These are phyloP conservation scores for Acanthamoeba royreba DNA, from an alignment of 208 protist species.

Conservation along the genomic window DNA sequence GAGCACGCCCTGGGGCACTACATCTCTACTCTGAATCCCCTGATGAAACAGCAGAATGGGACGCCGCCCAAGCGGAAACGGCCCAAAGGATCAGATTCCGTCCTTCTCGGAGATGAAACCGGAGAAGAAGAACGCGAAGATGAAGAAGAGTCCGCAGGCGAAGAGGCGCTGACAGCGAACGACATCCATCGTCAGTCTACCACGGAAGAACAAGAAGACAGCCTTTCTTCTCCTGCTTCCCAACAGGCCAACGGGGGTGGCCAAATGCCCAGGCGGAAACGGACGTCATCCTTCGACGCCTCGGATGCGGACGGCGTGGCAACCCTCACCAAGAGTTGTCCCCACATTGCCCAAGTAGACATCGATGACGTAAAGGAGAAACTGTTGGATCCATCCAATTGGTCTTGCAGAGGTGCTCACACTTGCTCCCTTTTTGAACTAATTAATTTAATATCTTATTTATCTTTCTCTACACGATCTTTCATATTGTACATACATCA, in stretches of 20 bases:
- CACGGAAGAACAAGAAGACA: too few relatives aligned
- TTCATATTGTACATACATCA: background rate
- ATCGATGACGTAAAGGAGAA: background rate
- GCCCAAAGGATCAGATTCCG: background rate
- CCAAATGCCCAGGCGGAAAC: too few relatives aligned
- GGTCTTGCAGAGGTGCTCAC: slow-evolving; percentile 16
- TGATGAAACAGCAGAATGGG: background rate
- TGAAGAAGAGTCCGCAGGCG: background rate
- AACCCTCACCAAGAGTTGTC: background rate
- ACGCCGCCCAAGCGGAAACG: background rate
- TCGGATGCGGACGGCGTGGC: too few relatives aligned
- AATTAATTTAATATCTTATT: background rate
- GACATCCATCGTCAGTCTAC: too few relatives aligned
- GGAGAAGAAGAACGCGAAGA: background rate
- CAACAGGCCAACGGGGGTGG: too few relatives aligned
- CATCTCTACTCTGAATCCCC: background rate
- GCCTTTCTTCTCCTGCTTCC: too few relatives aligned
- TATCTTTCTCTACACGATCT: background rate
- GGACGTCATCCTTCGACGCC: too few relatives aligned
- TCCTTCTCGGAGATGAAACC: background rate
- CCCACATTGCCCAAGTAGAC: background rate
- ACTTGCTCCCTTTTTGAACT: background rate
- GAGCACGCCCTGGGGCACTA: background rate
- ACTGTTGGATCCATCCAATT: slow-evolving; percentile 12
- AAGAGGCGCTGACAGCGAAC: background rate